These are phyloP conservation scores for Quercus phellos DNA, from an alignment of 331 rosid species.

Conservation along the genomic window DNA sequence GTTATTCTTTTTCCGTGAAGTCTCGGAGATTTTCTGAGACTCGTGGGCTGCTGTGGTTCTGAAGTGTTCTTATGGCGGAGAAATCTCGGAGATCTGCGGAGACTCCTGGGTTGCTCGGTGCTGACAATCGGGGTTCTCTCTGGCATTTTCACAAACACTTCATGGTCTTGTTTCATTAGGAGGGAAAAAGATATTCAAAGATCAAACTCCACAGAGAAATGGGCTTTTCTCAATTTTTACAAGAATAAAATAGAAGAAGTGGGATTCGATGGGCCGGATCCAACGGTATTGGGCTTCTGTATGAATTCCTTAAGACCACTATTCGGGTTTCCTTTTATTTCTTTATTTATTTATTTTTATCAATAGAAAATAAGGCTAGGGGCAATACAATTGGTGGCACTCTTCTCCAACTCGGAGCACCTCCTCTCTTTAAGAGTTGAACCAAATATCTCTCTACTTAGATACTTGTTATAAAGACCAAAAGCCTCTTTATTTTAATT, in stretches of 20 bases:
- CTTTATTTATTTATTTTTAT: background rate
- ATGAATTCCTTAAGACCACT: background rate
- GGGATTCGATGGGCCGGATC: background rate
- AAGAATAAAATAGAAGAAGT: background rate
- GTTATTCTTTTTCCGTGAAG: slow-evolving; percentile 6
- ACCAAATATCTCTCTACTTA: too few relatives aligned
- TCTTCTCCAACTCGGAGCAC: too few relatives aligned
- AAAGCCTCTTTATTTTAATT: too few relatives aligned
- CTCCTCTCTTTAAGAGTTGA: too few relatives aligned
- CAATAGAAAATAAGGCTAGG: too few relatives aligned
- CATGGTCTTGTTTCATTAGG: background rate
- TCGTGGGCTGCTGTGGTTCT: background rate
- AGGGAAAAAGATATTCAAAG: slow-evolving; percentile 27
- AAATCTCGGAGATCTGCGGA: slow-evolving; percentile 51
- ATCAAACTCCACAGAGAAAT: slow-evolving; percentile 3
- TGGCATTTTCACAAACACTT: slow-evolving; percentile 43
- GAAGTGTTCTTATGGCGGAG: background rate
- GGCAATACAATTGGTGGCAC: too few relatives aligned
- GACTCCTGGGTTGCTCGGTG: slow-evolving; percentile 20
- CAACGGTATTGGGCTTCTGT: background rate
- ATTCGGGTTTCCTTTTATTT: background rate
- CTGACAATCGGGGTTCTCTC: slow-evolving; percentile 6
- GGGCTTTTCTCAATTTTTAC: background rate
- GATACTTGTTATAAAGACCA: too few relatives aligned
- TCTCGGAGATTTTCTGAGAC: slow-evolving; percentile 28